Evolutionary conservation across 2,329 filamentous ascomycete species (phyloP).

Genomic region (Ceratocystis albifundus): DNA sequence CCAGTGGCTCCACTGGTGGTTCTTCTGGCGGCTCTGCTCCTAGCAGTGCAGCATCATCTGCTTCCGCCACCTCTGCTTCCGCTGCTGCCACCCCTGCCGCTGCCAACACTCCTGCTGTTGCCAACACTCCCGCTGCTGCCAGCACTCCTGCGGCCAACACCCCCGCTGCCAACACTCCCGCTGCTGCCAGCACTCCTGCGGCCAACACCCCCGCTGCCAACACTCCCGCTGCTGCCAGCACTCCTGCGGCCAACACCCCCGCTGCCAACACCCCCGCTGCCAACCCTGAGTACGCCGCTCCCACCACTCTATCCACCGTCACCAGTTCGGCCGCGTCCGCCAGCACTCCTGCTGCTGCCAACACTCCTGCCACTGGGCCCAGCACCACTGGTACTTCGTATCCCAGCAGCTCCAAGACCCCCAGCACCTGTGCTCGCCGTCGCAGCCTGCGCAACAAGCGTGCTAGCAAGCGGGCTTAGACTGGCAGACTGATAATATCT

Average conservation of each 20-base stretch:
- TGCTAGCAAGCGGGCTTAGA: constrained; percentile 2
- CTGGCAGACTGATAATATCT: neutral
- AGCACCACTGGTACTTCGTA: constrained; percentile 4
- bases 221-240: neutral
- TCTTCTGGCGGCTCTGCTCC: constrained; percentile 11
- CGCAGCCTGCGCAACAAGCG: constrained; percentile 15
- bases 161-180: neutral
- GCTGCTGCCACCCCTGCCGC: neutral
- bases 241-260: neutral
- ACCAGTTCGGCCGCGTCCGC: constrained; percentile 7
- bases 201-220: constrained; percentile 4
- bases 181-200: neutral
- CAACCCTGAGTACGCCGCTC: neutral
- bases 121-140: neutral
- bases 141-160: too few relatives aligned
- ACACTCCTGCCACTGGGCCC: constrained; percentile 5
- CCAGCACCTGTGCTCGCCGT: constrained; percentile 14
- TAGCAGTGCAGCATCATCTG: constrained; percentile 3
- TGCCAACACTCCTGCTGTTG: neutral
- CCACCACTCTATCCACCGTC: constrained; percentile 18
- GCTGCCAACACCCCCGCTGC: neutral
- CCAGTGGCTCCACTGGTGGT: constrained; percentile 8
- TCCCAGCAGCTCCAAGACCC: constrained; percentile 9
- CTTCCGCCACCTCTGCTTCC: neutral
- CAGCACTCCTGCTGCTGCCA: constrained; percentile 7